Evolutionary conservation across 257 asterid species (phyloP), one percentile per base, ranked within the genome.

Genomic region (Solanum paucissectum): DNA sequence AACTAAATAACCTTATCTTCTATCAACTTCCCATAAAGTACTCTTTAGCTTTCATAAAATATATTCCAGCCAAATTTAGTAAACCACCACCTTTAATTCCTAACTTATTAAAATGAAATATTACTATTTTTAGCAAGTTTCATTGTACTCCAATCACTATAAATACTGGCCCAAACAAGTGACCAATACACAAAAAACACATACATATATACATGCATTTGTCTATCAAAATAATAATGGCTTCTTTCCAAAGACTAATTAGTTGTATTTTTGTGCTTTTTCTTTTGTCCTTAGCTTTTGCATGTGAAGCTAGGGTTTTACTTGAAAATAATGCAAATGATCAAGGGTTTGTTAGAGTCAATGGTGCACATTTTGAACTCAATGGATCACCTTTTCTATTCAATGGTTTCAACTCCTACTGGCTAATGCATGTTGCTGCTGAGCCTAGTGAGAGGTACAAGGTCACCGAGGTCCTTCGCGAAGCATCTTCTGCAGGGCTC

Each of bases 351-450:
- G 86, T 92, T 12, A 62, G 66, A 83, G 91, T 91, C 38, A 89
- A 83, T 86, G 94, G 93, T 36, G 69, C 86, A 21, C 91, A 88
- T 33, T 94, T 94, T 72, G 90, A 91, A 55, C 42, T 87, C 9
- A 84, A 94, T 32, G 93, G 92, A 23, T 88, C 83, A 46, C 89
- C 94, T 5, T 87, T 92, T 71, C 92, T 87, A 44, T 92, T 93
- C 86, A 94, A 91, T 77, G 97, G 96, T 2, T 94, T 93, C 91
- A 92, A 93, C 52, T 77, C 95, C 1, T 94, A 94, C n/a, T 94
- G 95, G 95, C 40, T 94, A 18, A 93, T 94, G 97, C 88, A 88
- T 83, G 90, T 87, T 89, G 94, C 95, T 1, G 84, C 93, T 2
- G 91, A 92, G 27, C 92, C 90, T 10, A 86, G 91, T 4, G 92